Base-by-base conservation (phyloP, 2,329 filamentous ascomycete genomes). In the Onygenales sp. region DNA sequence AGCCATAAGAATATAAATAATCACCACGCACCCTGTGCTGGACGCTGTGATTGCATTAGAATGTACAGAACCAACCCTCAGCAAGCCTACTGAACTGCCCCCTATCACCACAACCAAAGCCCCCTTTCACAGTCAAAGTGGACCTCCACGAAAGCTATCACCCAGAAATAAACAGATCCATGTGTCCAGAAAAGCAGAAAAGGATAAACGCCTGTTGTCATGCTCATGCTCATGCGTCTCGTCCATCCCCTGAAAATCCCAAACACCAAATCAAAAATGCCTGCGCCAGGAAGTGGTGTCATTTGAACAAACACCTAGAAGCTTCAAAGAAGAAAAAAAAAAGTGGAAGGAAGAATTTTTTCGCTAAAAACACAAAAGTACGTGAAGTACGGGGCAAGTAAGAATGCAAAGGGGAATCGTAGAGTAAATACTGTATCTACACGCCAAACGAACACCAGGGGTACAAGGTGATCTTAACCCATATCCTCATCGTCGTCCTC, bases 401-500 rank as follows among this genome's bases (percentile, higher is more conserved):
- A 35, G 11, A 7, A 14, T 38, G 44, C 10, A 7, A 43, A 14
- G n/a, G 41, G 41, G 41, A 14, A 14, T 43, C 17, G 8, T 13
- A 43, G 41, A 43, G 41, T 43, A 13, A 14, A 43, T 11, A 17
- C 21, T 27, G 21, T 47, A 47, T 45, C 43, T 45, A 33, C 32
- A 27, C 21, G 21, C 21, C 21, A 27, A 27, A 27, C 21, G 21
- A 27, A 27, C 21, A 27, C 21, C 21, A 47, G n/a, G 10, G 8
- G 27, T 5, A 36, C 17, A 47, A 47, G 13, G 5, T n/a, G 14
- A 13, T n/a, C n/a, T 70, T 57, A 75, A 55, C 72, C 70, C 63
- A 76, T 75, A 55, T 76, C 73, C 43, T 77, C 76, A 57, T 74
- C 74, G 51, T 87, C 83, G 13, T 78, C 77, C 21, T 81, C 79